Evolutionary conservation across 2,329 filamentous ascomycete species (phyloP).

Genomic region (Aspergillus hiratsukae): DNA sequence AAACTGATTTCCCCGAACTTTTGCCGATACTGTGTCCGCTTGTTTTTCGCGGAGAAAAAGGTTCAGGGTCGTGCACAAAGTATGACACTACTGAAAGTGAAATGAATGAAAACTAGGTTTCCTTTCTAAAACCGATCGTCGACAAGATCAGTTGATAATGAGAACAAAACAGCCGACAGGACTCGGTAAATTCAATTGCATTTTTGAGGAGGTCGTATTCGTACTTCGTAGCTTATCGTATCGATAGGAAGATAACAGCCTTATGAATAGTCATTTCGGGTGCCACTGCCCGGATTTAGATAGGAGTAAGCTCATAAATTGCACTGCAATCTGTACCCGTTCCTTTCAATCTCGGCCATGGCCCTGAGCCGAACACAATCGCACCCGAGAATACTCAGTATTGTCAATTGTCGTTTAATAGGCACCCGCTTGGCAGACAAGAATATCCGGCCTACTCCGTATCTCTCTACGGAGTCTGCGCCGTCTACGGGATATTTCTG

Average conservation of each 20-base stretch:
- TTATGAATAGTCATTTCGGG: not conserved
- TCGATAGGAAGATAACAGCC: not conserved
- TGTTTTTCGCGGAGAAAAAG: not conserved
- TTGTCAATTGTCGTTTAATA: not conserved
- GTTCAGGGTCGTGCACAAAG: too few relatives aligned
- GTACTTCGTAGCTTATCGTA: not conserved
- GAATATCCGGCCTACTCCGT: not conserved
- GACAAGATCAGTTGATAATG: not conserved
- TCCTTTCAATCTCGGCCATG: too few relatives aligned
- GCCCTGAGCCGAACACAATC: not conserved
- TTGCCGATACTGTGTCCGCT: not conserved
- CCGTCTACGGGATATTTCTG: too few relatives aligned
- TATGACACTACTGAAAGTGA: too few relatives aligned
- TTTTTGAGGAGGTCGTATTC: not conserved
- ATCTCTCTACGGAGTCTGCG: too few relatives aligned
- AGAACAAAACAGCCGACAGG: too few relatives aligned
- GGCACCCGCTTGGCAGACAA: not conserved
- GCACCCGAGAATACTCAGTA: not conserved
- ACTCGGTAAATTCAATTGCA: too few relatives aligned
- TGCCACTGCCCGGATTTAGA: not conserved
- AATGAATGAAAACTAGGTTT: constrained; percentile 4
- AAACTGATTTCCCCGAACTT: constrained; percentile 1
- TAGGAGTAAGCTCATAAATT: not conserved
- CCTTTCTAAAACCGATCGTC: too few relatives aligned
- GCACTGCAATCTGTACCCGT: not conserved